These are phyloP conservation scores for Phycomyces nitens DNA, from an alignment of 192 early-diverging fungal species.

Conservation along the genomic window DNA sequence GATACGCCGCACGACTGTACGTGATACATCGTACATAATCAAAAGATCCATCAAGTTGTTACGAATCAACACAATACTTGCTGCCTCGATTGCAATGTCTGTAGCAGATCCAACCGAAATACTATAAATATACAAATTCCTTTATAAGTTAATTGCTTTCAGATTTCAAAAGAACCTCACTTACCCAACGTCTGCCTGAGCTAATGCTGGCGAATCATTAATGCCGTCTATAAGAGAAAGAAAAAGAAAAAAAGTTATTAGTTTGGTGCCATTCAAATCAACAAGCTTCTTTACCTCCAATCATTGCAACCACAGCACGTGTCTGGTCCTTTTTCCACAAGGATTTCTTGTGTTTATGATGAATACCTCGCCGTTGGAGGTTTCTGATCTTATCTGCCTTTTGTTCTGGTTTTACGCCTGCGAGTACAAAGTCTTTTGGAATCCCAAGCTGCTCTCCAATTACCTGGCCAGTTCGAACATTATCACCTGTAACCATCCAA, in stretches of 20 bases:
- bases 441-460: constrained; percentile 69
- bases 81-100: constrained; percentile 87
- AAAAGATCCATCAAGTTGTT: constrained; percentile 74
- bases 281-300: constrained; percentile 55
- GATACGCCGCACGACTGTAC: constrained; percentile 73
- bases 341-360: constrained; percentile 9
- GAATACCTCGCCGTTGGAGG: constrained; percentile 43
- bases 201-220: constrained; percentile 90
- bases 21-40: constrained; percentile 74
- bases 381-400: constrained; percentile 63
- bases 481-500: constrained; percentile 82
- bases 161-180: too few relatives aligned
- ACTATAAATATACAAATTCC: too few relatives aligned
- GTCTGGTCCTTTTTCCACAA: constrained; percentile 10
- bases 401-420: constrained; percentile 68
- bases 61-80: constrained; percentile 78
- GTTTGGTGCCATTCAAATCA: too few relatives aligned
- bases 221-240: constrained; percentile 68
- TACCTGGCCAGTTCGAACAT: constrained; percentile 54
- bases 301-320: constrained; percentile 73
- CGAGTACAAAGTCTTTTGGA: constrained; percentile 45
- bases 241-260: not conserved
- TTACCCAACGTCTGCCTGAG: constrained; percentile 78
- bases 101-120: constrained; percentile 89
- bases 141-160: too few relatives aligned